A percentile compares a stretch with the other conserved stretches of the same genome.
phyloP scores from a whole-genome alignment of 2,329 filamentous ascomycete species.

The Aureobasidium melanogenum region DNA sequence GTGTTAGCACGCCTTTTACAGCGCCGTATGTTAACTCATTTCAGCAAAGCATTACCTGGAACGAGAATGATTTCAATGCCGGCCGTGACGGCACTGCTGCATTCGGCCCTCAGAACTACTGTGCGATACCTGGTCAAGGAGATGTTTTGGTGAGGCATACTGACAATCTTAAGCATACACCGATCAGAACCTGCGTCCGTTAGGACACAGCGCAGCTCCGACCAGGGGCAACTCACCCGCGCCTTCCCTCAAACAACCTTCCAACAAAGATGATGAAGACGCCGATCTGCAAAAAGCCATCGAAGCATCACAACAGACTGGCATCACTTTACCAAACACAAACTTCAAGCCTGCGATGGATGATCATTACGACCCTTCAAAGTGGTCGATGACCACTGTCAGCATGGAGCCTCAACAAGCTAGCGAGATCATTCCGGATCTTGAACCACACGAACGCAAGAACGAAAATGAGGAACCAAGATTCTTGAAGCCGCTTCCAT shows the following conservation, averaged over 20 bases:
- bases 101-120: constrained; percentile 9
- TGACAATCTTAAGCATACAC: constrained; percentile 9
- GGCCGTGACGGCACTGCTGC: constrained; percentile 23
- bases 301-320: constrained; percentile 34
- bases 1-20: not conserved
- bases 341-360: constrained; percentile 48
- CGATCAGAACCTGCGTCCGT: constrained; percentile 20
- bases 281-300: constrained; percentile 21
- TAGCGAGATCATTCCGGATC: constrained; percentile 47
- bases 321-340: constrained; percentile 40
- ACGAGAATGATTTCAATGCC: constrained; percentile 20
- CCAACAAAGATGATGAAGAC: constrained; percentile 23
- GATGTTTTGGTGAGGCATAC: not conserved
- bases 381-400: constrained; percentile 43
- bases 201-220: constrained; percentile 23
- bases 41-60: constrained; percentile 19
- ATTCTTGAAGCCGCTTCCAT: constrained; percentile 48
- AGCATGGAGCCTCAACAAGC: constrained; percentile 30
- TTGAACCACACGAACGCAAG: constrained; percentile 34
- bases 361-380: constrained; percentile 43
- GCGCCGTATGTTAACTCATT: not conserved
- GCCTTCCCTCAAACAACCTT: constrained; percentile 19
- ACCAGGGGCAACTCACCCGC: constrained; percentile 23
- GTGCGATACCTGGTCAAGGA: not conserved
- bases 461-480: constrained; percentile 42